Conservation (phyloP, 2,329 filamentous ascomycete genomes). For the Fusarium sp. region DNA sequence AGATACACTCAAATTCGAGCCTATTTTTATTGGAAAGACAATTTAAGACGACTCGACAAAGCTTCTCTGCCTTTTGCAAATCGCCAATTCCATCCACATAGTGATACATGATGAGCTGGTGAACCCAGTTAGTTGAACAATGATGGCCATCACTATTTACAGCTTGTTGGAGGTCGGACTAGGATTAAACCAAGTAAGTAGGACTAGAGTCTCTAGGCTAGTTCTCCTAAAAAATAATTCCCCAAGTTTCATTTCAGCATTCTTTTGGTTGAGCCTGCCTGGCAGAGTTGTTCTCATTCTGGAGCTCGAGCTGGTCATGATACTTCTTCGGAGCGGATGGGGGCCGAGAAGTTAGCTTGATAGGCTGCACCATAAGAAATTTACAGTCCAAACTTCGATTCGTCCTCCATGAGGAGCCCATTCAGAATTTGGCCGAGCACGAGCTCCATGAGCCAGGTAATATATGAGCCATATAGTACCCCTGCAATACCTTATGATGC, state of each 20-base stretch:
- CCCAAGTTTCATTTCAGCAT: neutral
- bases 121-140: neutral
- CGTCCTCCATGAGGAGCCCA: neutral
- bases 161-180: neutral
- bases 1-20: neutral
- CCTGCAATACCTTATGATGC: neutral
- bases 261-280: neutral
- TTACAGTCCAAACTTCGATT: neutral
- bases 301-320: neutral
- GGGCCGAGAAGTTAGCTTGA: neutral
- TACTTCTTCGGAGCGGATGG: neutral
- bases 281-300: neutral
- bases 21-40: too few relatives aligned
- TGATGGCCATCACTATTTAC: neutral
- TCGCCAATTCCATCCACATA: neutral
- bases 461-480: neutral
- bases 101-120: neutral
- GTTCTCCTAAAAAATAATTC: neutral
- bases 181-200: neutral
- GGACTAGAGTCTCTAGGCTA: neutral
- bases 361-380: neutral
- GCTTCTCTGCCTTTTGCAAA: neutral
- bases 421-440: neutral
- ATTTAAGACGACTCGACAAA: neutral
- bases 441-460: neutral